phyloP scores from a whole-genome alignment of 306 rosid species.

The Ceratonia siliqua region DNA sequence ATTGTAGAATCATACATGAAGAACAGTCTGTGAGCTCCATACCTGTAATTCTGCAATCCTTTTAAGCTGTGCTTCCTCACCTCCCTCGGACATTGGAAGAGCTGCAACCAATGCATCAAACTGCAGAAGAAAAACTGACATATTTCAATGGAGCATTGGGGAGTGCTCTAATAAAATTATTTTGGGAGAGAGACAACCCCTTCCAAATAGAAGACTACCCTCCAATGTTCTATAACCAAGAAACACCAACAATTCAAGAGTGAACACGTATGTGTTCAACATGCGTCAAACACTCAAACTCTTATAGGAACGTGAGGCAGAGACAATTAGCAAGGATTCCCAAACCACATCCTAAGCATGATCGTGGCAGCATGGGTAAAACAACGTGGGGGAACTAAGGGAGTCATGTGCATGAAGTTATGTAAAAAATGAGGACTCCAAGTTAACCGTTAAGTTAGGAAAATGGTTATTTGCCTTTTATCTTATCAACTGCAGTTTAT shows the following conservation, averaged over 20 bases:
- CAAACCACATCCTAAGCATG: too few relatives aligned
- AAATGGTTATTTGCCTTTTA: too few relatives aligned
- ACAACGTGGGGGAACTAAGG: too few relatives aligned
- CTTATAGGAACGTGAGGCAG: too few relatives aligned
- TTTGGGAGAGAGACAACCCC: too few relatives aligned
- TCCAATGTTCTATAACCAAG: not conserved
- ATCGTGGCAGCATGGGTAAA: too few relatives aligned
- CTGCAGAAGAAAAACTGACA: slow-evolving; percentile 42
- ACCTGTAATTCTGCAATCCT: slow-evolving; percentile 88
- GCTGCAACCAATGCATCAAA: slow-evolving; percentile 86
- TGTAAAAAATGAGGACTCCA: too few relatives aligned
- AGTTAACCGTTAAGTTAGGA: too few relatives aligned
- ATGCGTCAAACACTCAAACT: not conserved
- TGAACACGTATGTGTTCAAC: not conserved
- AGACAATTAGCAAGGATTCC: too few relatives aligned
- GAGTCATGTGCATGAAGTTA: too few relatives aligned
- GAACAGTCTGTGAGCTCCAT: not conserved
- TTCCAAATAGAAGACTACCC: too few relatives aligned
- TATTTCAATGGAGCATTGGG: slow-evolving; percentile 15
- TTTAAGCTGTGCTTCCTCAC: slow-evolving; percentile 78
- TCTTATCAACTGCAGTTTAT: too few relatives aligned
- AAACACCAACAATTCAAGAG: not conserved
- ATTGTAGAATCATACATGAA: not conserved
- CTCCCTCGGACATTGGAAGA: slow-evolving; percentile 75
- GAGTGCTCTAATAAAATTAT: not conserved